Percentiles rank a stretch among this genome's conserved stretches.
Evolutionary conservation across 2,329 filamentous ascomycete species (phyloP).

Genomic region (Cladobotryum protrusum): DNA sequence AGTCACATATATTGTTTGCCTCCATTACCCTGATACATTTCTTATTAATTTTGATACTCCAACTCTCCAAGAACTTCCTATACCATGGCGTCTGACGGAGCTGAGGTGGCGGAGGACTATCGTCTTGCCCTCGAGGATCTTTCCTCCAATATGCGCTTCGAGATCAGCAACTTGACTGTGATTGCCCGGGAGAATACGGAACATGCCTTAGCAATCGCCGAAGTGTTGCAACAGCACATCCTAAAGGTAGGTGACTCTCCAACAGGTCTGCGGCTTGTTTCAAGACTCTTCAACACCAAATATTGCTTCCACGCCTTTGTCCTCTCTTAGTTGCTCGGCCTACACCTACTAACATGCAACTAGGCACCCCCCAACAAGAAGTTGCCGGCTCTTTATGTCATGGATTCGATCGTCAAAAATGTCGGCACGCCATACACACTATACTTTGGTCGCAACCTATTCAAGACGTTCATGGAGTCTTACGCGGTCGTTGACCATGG

Average conservation of each 20-base stretch:
- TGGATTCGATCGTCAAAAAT: constrained; percentile 98
- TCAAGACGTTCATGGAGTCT: constrained; percentile 92
- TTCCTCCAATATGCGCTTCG: constrained; percentile 82
- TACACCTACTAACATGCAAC: constrained; percentile 31
- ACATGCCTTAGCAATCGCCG: constrained; percentile 87
- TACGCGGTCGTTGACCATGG: constrained; percentile 81
- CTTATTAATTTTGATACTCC: neutral
- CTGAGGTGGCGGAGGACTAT: constrained; percentile 93
- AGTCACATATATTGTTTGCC: neutral
- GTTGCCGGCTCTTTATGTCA: constrained; percentile 89
- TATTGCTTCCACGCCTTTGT: neutral
- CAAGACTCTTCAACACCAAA: neutral
- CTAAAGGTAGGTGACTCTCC: constrained; percentile 66
- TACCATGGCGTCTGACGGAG: constrained; percentile 51
- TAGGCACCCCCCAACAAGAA: constrained; percentile 87
- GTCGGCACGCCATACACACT: constrained; percentile 96
- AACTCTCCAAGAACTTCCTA: constrained; percentile 1
- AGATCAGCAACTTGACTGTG: constrained; percentile 95
- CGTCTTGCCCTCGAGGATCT: constrained; percentile 88
- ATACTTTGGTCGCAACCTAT: constrained; percentile 87
- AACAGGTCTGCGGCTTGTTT: neutral
- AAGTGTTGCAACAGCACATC: constrained; percentile 87
- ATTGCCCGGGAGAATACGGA: constrained; percentile 97
- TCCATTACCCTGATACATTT: neutral
- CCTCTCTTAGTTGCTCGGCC: neutral